A percentile compares a stretch with the other conserved stretches of the same genome.
These are phyloP conservation scores for Trypanosoma caninum DNA, from an alignment of 208 protist genomes.

Conservation along the genomic window DNA sequence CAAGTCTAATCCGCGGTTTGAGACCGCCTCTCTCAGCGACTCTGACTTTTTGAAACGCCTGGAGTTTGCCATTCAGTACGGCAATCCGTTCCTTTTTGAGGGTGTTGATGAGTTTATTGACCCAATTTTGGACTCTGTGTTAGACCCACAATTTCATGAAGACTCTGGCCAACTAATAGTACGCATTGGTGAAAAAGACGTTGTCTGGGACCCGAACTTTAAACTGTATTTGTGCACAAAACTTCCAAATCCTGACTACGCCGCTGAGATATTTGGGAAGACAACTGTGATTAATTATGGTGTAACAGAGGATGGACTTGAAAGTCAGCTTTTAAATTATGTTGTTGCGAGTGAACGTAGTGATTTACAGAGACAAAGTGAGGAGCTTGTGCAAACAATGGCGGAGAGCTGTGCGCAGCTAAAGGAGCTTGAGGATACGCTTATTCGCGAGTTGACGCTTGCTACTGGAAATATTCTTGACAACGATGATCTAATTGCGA, in stretches of 20 bases:
- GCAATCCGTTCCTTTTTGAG: conserved; percentile 98
- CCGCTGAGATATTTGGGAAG: conserved; percentile 97
- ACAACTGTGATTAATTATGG: conserved; percentile 99
- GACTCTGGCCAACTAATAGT: conserved; percentile 86
- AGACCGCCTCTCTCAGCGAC: conserved; percentile 95
- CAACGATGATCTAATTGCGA: conserved; percentile 98
- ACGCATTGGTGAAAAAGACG: conserved; percentile 95
- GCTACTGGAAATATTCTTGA: conserved; percentile 98
- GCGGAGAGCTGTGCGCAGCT: conserved; percentile 95
- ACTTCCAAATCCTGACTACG: conserved; percentile 98
- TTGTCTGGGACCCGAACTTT: conserved; percentile 98
- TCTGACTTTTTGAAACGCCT: conserved; percentile 97
- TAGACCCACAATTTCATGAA: conserved; percentile 96
- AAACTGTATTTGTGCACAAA: conserved; percentile 98
- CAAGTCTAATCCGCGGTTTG: conserved; percentile 87
- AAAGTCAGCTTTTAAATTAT: conserved; percentile 98
- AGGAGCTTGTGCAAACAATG: conserved; percentile 97
- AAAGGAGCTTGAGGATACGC: conserved; percentile 97
- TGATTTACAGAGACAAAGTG: conserved; percentile 95
- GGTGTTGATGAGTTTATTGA: conserved; percentile 99
- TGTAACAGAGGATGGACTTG: conserved; percentile 97
- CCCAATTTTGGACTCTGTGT: conserved; percentile 97
- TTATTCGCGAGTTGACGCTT: conserved; percentile 96
- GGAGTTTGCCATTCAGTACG: conserved; percentile 97
- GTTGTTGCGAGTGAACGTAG: conserved; percentile 96